Evolutionary conservation across 2,329 filamentous ascomycete genomes (phyloP).

Genomic region (Periconia sp.): DNA sequence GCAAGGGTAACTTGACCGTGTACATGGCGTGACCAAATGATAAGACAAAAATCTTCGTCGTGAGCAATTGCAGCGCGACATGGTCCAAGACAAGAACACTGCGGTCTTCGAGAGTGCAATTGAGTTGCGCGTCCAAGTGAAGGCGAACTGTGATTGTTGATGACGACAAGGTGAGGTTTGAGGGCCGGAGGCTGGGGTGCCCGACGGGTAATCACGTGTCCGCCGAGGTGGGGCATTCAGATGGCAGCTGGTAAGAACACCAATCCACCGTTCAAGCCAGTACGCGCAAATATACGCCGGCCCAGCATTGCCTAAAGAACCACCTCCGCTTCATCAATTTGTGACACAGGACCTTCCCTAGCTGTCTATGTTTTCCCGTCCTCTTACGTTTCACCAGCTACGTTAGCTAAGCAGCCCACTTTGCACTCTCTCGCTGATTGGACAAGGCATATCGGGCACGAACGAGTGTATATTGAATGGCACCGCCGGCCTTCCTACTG

Average conservation of each 20-base stretch:
- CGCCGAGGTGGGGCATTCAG: not conserved
- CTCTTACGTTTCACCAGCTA: not conserved
- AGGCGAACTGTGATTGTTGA: not conserved
- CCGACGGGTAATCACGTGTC: not conserved
- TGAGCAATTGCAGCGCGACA: conserved; percentile 17
- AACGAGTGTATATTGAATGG: not conserved
- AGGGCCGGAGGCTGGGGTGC: not conserved
- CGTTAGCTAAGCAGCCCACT: not conserved
- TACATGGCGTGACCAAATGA: conserved; percentile 23
- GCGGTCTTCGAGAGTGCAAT: not conserved
- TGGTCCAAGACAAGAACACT: conserved; percentile 10
- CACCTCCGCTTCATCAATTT: not conserved
- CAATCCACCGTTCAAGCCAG: not conserved
- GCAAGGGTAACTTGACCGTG: conserved; percentile 25
- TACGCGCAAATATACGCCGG: not conserved
- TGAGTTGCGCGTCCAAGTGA: not conserved
- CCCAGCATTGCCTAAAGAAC: not conserved
- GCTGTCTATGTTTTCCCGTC: not conserved
- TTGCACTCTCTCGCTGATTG: not conserved
- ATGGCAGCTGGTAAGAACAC: too few relatives aligned
- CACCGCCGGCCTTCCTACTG: not conserved
- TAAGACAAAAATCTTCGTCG: conserved; percentile 18
- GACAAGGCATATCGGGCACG: not conserved
- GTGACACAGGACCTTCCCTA: not conserved
- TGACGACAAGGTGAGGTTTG: conserved; percentile 10